Evolutionary conservation across 1,139 yeast species (phyloP).

Genomic region (Magnusiomyces sp.): DNA sequence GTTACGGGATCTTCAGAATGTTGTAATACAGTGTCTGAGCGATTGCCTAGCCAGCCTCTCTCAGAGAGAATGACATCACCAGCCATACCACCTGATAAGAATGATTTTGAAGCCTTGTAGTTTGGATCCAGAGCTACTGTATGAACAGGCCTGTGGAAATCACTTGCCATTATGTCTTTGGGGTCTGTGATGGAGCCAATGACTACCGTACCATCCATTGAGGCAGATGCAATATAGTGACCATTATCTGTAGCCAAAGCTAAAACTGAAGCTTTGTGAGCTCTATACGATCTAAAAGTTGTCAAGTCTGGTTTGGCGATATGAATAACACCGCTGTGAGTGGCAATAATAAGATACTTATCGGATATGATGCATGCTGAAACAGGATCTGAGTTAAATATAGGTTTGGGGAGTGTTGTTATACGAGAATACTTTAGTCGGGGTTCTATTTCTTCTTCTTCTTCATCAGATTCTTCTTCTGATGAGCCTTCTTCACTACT

Average conservation of each 20-base stretch:
- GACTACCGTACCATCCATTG: constrained; percentile 89
- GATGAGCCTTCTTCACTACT: constrained; percentile 20
- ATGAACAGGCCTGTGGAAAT: constrained; percentile 83
- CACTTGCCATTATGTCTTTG: constrained; percentile 61
- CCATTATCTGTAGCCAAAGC: constrained; percentile 59
- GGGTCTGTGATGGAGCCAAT: constrained; percentile 62
- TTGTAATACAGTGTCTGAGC: constrained; percentile 58
- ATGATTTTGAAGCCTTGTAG: constrained; percentile 52
- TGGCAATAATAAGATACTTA: constrained; percentile 64
- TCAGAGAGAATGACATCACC: constrained; percentile 73
- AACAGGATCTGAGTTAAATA: constrained; percentile 68
- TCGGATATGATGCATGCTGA: constrained; percentile 59
- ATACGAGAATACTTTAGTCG: constrained; percentile 63
- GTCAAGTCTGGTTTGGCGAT: constrained; percentile 49
- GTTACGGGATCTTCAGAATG: constrained; percentile 67
- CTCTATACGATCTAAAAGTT: constrained; percentile 62
- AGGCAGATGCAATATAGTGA: constrained; percentile 67
- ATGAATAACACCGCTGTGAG: constrained; percentile 80
- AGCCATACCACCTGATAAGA: constrained; percentile 84
- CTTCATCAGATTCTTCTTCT: constrained; percentile 33
- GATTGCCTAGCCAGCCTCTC: constrained; percentile 77
- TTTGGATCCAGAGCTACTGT: constrained; percentile 73
- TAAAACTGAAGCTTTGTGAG: constrained; percentile 78
- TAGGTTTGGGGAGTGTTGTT: constrained; percentile 52
- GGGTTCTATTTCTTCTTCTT: constrained; percentile 63